phyloP scores from a whole-genome alignment of 345 rosid species.

The Gossypium rotundifolium region DNA sequence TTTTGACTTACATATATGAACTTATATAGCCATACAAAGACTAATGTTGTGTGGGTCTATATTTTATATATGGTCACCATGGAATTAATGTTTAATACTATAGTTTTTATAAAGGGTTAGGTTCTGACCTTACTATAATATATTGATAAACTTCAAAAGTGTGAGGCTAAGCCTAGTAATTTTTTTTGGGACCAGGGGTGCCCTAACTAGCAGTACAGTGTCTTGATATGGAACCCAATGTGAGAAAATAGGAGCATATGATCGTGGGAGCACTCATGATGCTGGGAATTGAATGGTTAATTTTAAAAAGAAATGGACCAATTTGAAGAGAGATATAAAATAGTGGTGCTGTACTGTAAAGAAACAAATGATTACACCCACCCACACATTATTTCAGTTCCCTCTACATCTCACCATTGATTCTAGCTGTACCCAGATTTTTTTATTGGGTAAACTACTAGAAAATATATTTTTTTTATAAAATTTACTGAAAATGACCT shows the following conservation, averaged over 20 bases:
- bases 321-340: neutral
- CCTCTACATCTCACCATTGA: neutral
- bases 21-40: neutral
- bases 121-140: neutral
- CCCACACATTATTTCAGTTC: neutral
- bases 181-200: neutral
- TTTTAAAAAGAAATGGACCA: neutral
- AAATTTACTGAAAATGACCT: too few relatives aligned
- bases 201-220: neutral
- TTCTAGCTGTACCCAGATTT: too few relatives aligned
- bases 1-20: neutral
- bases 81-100: neutral
- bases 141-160: neutral
- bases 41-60: conserved; percentile 3
- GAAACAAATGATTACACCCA: conserved; percentile 4
- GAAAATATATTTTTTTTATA: too few relatives aligned
- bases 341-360: neutral
- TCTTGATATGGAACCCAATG: neutral
- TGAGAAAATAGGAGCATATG: neutral
- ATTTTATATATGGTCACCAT: neutral
- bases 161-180: neutral
- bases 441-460: too few relatives aligned
- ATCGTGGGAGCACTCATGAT: conserved; percentile 7
- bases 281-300: conserved; percentile 1
- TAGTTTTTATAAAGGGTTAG: neutral